Conservation (phyloP, 177 flowering plant species). For the Vitis hybrid region DNA sequence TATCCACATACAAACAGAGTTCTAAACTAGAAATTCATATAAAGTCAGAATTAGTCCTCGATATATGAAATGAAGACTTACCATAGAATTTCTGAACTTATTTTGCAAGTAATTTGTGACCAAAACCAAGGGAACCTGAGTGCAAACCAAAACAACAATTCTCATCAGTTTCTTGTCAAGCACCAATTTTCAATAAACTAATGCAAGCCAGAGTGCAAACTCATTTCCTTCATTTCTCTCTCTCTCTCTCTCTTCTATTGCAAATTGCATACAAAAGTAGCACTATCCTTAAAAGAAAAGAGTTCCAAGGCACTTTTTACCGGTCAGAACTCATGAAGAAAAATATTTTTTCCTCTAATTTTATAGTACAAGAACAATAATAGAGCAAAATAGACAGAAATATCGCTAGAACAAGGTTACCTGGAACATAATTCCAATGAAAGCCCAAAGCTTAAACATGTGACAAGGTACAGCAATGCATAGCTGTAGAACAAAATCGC, state of each 20-base stretch:
- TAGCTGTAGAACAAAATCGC: slow-evolving; percentile 39
- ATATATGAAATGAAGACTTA: slow-evolving; percentile 21
- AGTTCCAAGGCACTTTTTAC: too few species aligned
- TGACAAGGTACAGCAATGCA: slow-evolving; percentile 92
- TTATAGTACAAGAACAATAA: neutral
- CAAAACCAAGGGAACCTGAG: slow-evolving; percentile 82
- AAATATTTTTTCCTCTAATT: too few species aligned
- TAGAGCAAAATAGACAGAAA: neutral
- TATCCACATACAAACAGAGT: too few species aligned
- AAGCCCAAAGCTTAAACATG: slow-evolving; percentile 95
- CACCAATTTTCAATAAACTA: neutral
- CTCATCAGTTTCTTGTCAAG: neutral
- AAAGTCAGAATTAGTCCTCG: neutral
- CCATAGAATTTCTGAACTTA: slow-evolving; percentile 76
- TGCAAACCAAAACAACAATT: slow-evolving; percentile 1
- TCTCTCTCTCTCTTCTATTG: too few species aligned
- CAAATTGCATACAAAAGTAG: neutral
- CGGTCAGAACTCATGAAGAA: too few species aligned
- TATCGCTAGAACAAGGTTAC: slow-evolving; percentile 27
- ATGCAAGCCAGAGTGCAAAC: neutral
- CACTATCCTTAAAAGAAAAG: neutral
- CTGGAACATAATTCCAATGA: slow-evolving; percentile 89
- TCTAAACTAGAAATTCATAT: neutral
- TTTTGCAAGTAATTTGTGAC: slow-evolving; percentile 76
- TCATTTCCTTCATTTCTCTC: too few species aligned